Conservation (phyloP, 2,329 filamentous ascomycete genomes). For the Ophiocordyceps camponoti-floridani region DNA sequence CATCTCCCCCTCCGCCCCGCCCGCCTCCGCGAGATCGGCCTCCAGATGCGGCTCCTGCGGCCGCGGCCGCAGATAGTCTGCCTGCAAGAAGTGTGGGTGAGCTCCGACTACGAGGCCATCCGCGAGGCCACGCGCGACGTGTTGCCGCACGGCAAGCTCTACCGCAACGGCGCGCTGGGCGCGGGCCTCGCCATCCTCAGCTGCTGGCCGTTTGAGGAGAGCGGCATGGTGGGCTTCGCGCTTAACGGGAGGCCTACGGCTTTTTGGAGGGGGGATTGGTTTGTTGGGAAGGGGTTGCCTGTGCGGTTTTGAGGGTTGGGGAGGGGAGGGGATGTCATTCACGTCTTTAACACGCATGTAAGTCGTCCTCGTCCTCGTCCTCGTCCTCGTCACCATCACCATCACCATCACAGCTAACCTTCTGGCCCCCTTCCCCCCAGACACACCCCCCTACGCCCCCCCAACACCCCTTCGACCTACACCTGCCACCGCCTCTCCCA, state of each 20-base stretch:
- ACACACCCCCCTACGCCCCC: constrained; percentile 79
- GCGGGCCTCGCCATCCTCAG: constrained; percentile 79
- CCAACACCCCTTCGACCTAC: constrained; percentile 58
- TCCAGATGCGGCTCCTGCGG: constrained; percentile 48
- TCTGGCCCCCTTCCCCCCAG: constrained; percentile 10
- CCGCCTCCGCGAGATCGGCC: constrained; percentile 70
- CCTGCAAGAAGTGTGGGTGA: constrained; percentile 90
- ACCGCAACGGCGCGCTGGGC: constrained; percentile 75
- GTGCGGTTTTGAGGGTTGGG: constrained; percentile 60
- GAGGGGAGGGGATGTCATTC: constrained; percentile 47
- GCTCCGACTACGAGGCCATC: constrained; percentile 66
- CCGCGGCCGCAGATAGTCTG: constrained; percentile 71
- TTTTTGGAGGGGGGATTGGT: constrained; percentile 93
- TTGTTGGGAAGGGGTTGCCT: constrained; percentile 89
- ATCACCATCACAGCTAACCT: too few species aligned
- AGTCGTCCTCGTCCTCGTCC: constrained; percentile 8
- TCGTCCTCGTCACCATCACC: not conserved
- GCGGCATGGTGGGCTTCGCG: constrained; percentile 71
- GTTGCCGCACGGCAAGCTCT: constrained; percentile 86
- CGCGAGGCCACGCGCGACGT: constrained; percentile 53
- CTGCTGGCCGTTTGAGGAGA: constrained; percentile 82
- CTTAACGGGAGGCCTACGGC: constrained; percentile 86
- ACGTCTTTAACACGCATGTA: constrained; percentile 87
- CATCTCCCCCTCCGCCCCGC: constrained; percentile 60
- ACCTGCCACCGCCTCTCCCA: constrained; percentile 80